Evolutionary conservation across 768 basidiomycete genomes (phyloP).

Genomic region (Tremella mesenterica): DNA sequence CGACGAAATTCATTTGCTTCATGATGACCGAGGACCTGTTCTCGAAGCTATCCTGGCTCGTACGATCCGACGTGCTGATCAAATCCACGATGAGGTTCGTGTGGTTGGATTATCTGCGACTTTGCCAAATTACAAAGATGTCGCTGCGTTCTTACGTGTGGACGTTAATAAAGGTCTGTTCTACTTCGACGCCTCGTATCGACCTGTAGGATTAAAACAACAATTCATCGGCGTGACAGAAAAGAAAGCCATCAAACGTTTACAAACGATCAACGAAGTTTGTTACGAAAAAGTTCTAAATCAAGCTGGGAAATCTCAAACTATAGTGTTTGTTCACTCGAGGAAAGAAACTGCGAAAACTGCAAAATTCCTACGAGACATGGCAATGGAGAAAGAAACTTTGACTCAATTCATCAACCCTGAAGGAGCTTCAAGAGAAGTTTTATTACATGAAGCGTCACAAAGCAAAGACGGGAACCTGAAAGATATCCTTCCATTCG

Average conservation of each 20-base stretch:
- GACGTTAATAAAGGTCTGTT: conserved; percentile 86
- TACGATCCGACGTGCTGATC: conserved; percentile 87
- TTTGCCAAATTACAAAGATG: conserved; percentile 95
- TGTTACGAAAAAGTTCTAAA: conserved; percentile 97
- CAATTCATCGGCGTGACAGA: conserved; percentile 97
- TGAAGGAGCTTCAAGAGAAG: conserved; percentile 82
- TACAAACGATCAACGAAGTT: conserved; percentile 96
- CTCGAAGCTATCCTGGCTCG: conserved; percentile 82
- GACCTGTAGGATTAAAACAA: conserved; percentile 90
- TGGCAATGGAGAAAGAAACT: conserved; percentile 92
- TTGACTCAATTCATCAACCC: conserved; percentile 93
- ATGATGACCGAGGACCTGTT: conserved; percentile 96
- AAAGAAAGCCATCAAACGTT: conserved; percentile 98
- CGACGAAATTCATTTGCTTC: conserved; percentile 93
- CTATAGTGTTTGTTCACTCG: conserved; percentile 94
- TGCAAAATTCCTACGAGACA: conserved; percentile 83
- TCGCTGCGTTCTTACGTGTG: conserved; percentile 92
- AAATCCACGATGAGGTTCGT: conserved; percentile 83
- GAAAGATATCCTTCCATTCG: conserved; percentile 84
- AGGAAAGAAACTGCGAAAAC: conserved; percentile 98
- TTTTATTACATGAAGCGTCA: conserved; percentile 71
- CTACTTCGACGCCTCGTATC: conserved; percentile 89
- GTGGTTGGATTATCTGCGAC: conserved; percentile 94
- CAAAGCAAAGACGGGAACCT: conserved; percentile 75
- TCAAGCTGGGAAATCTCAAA: conserved; percentile 62